Conservation (phyloP, 2,329 filamentous ascomycete genomes). For the Capronia americana region DNA sequence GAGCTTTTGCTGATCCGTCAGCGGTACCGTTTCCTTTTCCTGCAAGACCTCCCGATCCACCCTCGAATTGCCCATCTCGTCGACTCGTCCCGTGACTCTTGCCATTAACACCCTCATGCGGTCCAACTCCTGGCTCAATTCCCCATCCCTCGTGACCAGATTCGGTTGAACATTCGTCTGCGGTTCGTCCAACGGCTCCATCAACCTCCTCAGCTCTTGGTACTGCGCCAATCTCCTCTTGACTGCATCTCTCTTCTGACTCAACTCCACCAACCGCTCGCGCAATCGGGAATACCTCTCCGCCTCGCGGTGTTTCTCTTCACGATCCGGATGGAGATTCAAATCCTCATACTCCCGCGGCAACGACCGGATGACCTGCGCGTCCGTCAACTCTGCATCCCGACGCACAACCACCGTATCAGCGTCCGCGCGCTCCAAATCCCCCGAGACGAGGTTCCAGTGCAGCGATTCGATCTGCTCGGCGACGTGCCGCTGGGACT, state of each 20-base stretch:
- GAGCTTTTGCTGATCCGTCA: constrained; percentile 43
- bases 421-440: constrained; percentile 30
- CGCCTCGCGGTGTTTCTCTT: not conserved
- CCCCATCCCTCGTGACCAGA: constrained; percentile 59
- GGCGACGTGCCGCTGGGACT: constrained; percentile 62
- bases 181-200: constrained; percentile 59
- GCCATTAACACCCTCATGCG: constrained; percentile 57
- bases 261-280: constrained; percentile 54
- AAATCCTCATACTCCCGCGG: constrained; percentile 28
- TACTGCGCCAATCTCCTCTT: constrained; percentile 56
- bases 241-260: constrained; percentile 53
- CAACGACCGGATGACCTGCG: constrained; percentile 17
- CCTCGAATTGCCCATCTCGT: constrained; percentile 38
- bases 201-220: constrained; percentile 52
- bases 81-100: constrained; percentile 49
- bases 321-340: constrained; percentile 16
- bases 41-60: constrained; percentile 2
- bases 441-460: constrained; percentile 56
- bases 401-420: constrained; percentile 22
- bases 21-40: constrained; percentile 25
- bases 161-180: constrained; percentile 61
- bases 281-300: constrained; percentile 51
- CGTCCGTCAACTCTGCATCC: constrained; percentile 30
- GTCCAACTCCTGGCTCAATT: constrained; percentile 57
- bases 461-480: constrained; percentile 63